Conservation (phyloP, 345 rosid species). For the Clarkia xantiana region DNA sequence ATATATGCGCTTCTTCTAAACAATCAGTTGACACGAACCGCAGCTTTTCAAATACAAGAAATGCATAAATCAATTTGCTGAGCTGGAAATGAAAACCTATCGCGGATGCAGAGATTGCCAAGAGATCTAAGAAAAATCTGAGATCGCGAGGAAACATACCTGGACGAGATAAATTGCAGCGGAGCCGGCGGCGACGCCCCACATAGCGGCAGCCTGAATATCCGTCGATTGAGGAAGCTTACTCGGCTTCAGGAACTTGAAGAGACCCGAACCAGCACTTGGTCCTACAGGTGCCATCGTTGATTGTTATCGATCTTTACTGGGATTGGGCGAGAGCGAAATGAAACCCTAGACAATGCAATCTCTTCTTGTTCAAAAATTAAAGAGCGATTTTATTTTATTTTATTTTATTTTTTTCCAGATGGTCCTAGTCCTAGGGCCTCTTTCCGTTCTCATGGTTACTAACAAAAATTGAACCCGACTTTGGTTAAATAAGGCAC, state of each 20-base stretch:
- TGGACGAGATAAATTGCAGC: constrained; percentile 64
- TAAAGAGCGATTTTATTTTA: not conserved
- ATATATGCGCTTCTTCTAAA: too few relatives aligned
- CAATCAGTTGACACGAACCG: too few relatives aligned
- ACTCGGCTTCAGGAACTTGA: constrained; percentile 37
- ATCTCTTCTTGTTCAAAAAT: not conserved
- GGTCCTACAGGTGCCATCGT: constrained; percentile 8
- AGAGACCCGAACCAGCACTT: constrained; percentile 24
- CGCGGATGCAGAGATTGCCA: too few relatives aligned
- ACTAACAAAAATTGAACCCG: too few relatives aligned
- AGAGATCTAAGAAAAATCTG: too few relatives aligned
- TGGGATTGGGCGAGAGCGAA: not conserved
- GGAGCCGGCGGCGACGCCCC: constrained; percentile 77
- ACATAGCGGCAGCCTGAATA: constrained; percentile 55
- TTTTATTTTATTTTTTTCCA: not conserved
- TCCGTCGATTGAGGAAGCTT: constrained; percentile 44
- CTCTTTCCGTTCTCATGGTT: too few relatives aligned
- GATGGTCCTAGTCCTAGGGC: too few relatives aligned
- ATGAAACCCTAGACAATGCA: not conserved
- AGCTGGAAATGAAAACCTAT: too few relatives aligned
- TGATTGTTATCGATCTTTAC: not conserved
- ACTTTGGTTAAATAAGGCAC: too few relatives aligned
- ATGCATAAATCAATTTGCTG: too few relatives aligned
- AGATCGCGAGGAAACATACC: constrained; percentile 22
- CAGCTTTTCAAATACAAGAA: too few relatives aligned